Percentiles rank a stretch among this genome's conserved stretches.
phyloP scores from a whole-genome alignment of 805 yeast species.

The Saturnispora sekii region DNA sequence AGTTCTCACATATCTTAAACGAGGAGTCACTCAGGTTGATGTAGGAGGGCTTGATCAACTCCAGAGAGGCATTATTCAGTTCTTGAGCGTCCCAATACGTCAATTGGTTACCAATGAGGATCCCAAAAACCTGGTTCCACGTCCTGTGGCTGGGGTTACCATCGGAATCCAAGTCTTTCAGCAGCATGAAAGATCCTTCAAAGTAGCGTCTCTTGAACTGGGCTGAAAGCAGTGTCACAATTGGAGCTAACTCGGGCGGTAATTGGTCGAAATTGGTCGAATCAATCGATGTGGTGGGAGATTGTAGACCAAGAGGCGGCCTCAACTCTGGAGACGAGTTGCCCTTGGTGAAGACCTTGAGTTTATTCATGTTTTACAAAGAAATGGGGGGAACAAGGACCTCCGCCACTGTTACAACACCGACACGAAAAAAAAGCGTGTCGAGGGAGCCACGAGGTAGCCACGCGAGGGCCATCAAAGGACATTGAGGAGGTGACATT shows the following conservation, averaged over 20 bases:
- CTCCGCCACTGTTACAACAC: too few species aligned
- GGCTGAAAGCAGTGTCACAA: conserved; percentile 63
- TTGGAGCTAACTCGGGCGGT: conserved; percentile 47
- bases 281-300: too few species aligned
- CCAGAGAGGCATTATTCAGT: conserved; percentile 25
- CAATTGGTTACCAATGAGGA: conserved; percentile 79
- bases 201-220: conserved; percentile 66
- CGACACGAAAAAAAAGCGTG: too few species aligned
- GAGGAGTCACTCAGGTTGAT: conserved; percentile 87
- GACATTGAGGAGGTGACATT: too few species aligned
- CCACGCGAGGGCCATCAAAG: too few species aligned
- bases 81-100: conserved; percentile 85
- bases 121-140: conserved; percentile 93
- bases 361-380: too few species aligned
- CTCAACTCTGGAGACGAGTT: too few species aligned
- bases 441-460: too few species aligned
- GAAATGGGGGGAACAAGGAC: too few species aligned
- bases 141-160: conserved; percentile 77
- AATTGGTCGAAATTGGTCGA: conserved; percentile 10
- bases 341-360: too few species aligned
- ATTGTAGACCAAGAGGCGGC: too few species aligned
- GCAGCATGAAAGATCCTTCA: conserved; percentile 67
- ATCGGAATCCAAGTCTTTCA: conserved; percentile 68
- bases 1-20: conserved; percentile 57
- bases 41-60: conserved; percentile 52